Percentiles rank a stretch among this genome's conserved stretches.
Conservation (phyloP, 768 basidiomycete genomes). For the Porpolomopsis calyptriformis region DNA sequence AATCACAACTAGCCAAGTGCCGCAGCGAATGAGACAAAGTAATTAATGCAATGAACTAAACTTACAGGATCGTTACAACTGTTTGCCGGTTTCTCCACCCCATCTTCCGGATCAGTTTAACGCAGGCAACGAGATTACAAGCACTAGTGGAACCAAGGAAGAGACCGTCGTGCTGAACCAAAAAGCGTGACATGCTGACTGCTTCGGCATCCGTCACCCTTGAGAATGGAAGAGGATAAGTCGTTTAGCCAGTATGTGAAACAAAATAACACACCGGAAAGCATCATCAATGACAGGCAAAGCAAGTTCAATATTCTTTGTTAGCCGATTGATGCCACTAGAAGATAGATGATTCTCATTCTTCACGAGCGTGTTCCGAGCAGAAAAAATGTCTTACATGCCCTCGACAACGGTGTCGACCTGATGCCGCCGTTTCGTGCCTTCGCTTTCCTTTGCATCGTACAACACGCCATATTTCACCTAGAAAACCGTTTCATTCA, state of each 20-base stretch:
- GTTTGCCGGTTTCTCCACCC: conserved; percentile 59
- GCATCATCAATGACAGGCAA: conserved; percentile 82
- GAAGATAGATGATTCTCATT: conserved; percentile 1
- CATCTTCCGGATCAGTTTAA: conserved; percentile 64
- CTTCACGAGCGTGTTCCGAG: not conserved
- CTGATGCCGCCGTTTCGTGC: conserved; percentile 85
- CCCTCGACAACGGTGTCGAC: conserved; percentile 96
- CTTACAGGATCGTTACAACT: conserved; percentile 80
- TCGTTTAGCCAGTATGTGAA: not conserved
- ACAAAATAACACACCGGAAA: conserved; percentile 47
- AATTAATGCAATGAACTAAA: conserved; percentile 2
- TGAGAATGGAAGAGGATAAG: not conserved
- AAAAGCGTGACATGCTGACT: conserved; percentile 89
- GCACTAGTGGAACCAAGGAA: conserved; percentile 96
- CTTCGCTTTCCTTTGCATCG: conserved; percentile 85
- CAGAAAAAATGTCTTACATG: conserved; percentile 36
- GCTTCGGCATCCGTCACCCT: conserved; percentile 92
- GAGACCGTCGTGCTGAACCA: conserved; percentile 83
- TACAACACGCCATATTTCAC: conserved; percentile 93
- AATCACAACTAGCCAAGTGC: conserved; percentile 57
- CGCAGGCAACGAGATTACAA: conserved; percentile 88
- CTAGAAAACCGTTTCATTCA: conserved; percentile 22
- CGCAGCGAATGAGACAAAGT: not conserved
- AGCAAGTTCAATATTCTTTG: conserved; percentile 81
- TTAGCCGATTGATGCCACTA: conserved; percentile 89